Percentiles rank a stretch among this genome's conserved stretches.
Conservation (phyloP, 495 filamentous ascomycete genomes). For the Aspergillus incahuasiensis region DNA sequence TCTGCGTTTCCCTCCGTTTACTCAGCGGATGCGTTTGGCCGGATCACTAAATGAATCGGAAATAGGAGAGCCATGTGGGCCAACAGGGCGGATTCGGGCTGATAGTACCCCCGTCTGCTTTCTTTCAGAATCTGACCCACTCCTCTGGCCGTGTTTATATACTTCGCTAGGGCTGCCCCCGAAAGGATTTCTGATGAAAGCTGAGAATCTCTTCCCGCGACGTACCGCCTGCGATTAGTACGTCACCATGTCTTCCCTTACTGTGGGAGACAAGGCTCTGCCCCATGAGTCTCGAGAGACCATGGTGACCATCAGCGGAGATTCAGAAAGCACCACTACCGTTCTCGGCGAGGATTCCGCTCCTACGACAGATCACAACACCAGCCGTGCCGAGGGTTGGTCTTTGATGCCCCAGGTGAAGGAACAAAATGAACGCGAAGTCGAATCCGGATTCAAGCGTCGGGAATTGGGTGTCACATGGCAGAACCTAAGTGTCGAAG, state of each 20-base stretch:
- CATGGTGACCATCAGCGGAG: not conserved
- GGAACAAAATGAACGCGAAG: conserved; percentile 12
- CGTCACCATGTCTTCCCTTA: conserved; percentile 3
- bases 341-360: not conserved
- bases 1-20: not conserved
- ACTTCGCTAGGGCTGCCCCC: not conserved
- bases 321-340: conserved; percentile 4
- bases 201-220: not conserved
- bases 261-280: not conserved
- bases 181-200: not conserved
- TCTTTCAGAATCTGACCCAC: not conserved
- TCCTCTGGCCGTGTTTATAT: conserved; percentile 3
- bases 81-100: not conserved
- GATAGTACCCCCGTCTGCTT: not conserved
- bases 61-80: conserved; percentile 4
- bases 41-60: not conserved
- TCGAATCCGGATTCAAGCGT: conserved; percentile 15
- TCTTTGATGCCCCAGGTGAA: conserved; percentile 8
- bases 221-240: not conserved
- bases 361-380: not conserved
- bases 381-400: conserved; percentile 5
- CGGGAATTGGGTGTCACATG: conserved; percentile 20
- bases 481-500: conserved; percentile 20
- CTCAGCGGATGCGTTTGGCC: not conserved
- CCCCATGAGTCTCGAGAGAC: conserved; percentile 5